Percentiles rank a stretch among this genome's conserved stretches.
Conservation (phyloP, 352 stramenopile species). For the Pythium grandisporangium region DNA sequence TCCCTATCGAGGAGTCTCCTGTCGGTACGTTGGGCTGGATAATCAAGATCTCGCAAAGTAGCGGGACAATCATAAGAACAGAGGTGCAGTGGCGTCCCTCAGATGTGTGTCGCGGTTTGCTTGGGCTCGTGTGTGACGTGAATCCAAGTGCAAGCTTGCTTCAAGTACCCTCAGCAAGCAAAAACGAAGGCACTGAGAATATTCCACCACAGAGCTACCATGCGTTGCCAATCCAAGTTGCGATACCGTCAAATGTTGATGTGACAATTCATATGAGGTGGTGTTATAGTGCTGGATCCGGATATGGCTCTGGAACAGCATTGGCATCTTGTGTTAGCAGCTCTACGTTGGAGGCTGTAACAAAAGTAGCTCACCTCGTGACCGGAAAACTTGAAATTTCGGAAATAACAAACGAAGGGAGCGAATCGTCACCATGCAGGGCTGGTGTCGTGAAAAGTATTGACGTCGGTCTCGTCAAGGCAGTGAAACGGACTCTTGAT, state of each 20-base stretch:
- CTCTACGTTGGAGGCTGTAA: conserved; percentile 53
- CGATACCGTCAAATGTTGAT: conserved; percentile 19
- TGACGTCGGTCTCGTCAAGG: conserved; percentile 60
- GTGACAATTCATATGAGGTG: conserved; percentile 46
- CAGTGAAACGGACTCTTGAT: conserved; percentile 48
- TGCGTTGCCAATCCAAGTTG: conserved; percentile 28
- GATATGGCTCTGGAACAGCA: conserved; percentile 51
- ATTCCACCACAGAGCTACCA: background rate
- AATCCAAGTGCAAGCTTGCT: too few relatives aligned
- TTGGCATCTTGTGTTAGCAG: conserved; percentile 63
- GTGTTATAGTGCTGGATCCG: conserved; percentile 49
- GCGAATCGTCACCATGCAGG: background rate
- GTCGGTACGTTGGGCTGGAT: conserved; percentile 45
- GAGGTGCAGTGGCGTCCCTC: conserved; percentile 53
- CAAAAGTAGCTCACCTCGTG: conserved; percentile 33
- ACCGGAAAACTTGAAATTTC: conserved; percentile 57
- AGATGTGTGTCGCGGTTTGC: conserved; percentile 33
- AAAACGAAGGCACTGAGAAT: background rate
- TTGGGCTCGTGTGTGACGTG: conserved; percentile 37
- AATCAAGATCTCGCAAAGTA: conserved; percentile 1
- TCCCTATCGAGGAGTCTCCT: conserved; percentile 70
- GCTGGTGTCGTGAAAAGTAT: conserved; percentile 19
- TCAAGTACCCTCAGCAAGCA: conserved; percentile 2
- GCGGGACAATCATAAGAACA: conserved; percentile 10
- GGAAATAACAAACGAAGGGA: background rate